These are phyloP conservation scores for Ganoderma lingzhi DNA, from an alignment of 1,284 basidiomycete genomes.

Conservation along the genomic window DNA sequence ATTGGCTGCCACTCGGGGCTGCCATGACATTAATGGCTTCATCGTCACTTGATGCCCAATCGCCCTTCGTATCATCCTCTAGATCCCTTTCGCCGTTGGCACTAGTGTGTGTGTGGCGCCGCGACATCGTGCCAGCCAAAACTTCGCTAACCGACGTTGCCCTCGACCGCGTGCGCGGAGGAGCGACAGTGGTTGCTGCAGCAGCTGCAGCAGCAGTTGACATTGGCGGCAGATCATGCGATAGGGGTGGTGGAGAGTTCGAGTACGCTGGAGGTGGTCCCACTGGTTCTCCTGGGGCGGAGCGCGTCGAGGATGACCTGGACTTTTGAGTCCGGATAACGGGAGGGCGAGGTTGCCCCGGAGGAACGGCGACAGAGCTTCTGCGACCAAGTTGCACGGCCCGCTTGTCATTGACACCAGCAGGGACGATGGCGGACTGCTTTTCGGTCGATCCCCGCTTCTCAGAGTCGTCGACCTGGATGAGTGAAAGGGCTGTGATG, in stretches of 20 bases:
- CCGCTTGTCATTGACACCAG: constrained; percentile 32
- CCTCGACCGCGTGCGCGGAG: constrained; percentile 49
- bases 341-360: constrained; percentile 32
- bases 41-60: constrained; percentile 81
- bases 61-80: constrained; percentile 61
- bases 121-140: constrained; percentile 51
- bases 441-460: constrained; percentile 38
- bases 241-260: constrained; percentile 40
- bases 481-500: constrained; percentile 27
- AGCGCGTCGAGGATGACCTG: constrained; percentile 34
- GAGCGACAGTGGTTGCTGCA: constrained; percentile 36
- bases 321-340: constrained; percentile 30
- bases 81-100: constrained; percentile 41
- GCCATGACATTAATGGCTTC: constrained; percentile 84
- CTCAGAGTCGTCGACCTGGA: constrained; percentile 34
- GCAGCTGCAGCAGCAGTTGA: not conserved
- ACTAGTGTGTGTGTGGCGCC: constrained; percentile 40
- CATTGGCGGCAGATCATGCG: not conserved
- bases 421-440: constrained; percentile 50
- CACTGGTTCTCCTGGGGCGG: constrained; percentile 45
- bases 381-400: constrained; percentile 29
- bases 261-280: constrained; percentile 67
- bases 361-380: constrained; percentile 35
- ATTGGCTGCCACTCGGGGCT: constrained; percentile 79
- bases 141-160: constrained; percentile 69